Evolutionary conservation across 805 yeast genomes (phyloP), one percentile per base, ranked within the genome.

Genomic region (Candida easanensis): DNA sequence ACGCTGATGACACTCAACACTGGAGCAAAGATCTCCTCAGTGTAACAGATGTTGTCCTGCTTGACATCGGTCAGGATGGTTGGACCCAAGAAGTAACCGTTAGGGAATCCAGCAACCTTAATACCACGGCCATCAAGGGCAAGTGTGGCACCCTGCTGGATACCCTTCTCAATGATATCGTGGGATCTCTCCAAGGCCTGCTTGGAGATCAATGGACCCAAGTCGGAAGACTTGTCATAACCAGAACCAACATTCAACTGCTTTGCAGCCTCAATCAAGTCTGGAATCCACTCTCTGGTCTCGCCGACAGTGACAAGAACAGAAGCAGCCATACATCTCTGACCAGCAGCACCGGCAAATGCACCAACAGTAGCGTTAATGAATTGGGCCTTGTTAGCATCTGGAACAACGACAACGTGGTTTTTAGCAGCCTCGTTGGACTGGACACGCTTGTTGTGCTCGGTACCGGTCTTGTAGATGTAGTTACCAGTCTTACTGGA

Each of bases 261-360:
- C 51, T 72, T 67, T 16, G 89, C 86, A 36, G 77, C 80, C 32
- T 62, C 69, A 25, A 77, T 74, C 41, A 83, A 66, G 38, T 82
- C 89, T 19, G 63, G 50, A 39, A 83, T 64, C 89, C 88, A 83
- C 44, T 74, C 74, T 58, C 73, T 73, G 41, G 84, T 69, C 23
- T 52, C 49, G 15, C 89, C 89, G 16, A 84, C 88, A 13, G 87
- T 75, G 13, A 83, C 86, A 44, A 84, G 69, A 4, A 80, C 88
- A 10, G 84, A 77, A 37, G 84, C 79, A 9, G 89, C 89, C 90
- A 83, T 83, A 64, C 90, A 83, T 61, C 90, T 76, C 70, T 83
- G 89, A 42, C 90, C 90, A 20, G 89, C 89, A 46, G 90, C 90
- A 31, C 90, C 89, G 56, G 84, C 84, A 32, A 87, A 85, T 18